phyloP scores from a whole-genome alignment of 805 yeast genomes.

The Blastobotrys mokoenaii region DNA sequence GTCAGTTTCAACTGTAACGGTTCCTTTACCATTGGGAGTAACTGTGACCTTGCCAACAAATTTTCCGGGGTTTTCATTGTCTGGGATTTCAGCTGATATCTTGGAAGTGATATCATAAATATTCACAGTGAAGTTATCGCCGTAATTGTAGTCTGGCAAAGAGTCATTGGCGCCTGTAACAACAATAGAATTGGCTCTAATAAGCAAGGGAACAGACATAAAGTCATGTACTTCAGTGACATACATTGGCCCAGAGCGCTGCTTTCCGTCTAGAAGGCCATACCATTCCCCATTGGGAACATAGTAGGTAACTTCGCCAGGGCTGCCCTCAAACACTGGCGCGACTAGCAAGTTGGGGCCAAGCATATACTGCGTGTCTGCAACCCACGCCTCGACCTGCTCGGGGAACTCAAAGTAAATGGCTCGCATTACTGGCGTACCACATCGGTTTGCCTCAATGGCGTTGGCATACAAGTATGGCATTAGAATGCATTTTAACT shows the following conservation, averaged over 20 bases:
- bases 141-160: constrained; percentile 25
- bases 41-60: constrained; percentile 19
- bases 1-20: too few species aligned
- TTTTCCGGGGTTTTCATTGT: constrained; percentile 23
- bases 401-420: constrained; percentile 29
- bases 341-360: constrained; percentile 31
- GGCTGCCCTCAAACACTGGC: constrained; percentile 26
- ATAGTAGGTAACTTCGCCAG: constrained; percentile 27
- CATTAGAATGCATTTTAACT: constrained; percentile 29
- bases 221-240: constrained; percentile 27
- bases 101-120: constrained; percentile 18
- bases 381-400: constrained; percentile 22
- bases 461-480: constrained; percentile 29
- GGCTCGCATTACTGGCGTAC: constrained; percentile 30
- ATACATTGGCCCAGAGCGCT: constrained; percentile 25
- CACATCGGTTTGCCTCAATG: constrained; percentile 24
- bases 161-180: constrained; percentile 21
- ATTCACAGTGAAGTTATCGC: constrained; percentile 27
- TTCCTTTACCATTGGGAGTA: neutral
- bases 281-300: constrained; percentile 32
- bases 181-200: constrained; percentile 24
- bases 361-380: constrained; percentile 31
- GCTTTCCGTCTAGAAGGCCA: constrained; percentile 29
- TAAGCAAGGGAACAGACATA: constrained; percentile 28
- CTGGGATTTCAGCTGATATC: constrained; percentile 23